These are phyloP conservation scores for Cicer judaicum DNA, from an alignment of 306 rosid species.

Conservation along the genomic window DNA sequence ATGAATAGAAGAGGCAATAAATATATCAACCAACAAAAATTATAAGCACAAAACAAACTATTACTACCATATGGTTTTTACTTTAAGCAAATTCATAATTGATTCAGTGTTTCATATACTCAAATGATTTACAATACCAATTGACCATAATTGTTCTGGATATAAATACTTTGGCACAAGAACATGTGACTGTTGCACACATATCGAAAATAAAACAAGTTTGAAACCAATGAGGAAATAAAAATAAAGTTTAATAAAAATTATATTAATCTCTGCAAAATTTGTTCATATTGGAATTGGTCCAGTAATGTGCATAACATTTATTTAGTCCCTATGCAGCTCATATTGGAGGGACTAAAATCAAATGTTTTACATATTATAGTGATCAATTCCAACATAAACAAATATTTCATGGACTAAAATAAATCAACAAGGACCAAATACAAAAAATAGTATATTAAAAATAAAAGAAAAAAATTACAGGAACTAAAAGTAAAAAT, in stretches of 20 bases:
- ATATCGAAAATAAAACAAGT: conserved; percentile 37
- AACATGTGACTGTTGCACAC: conserved; percentile 2
- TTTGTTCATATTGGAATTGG: too few species aligned
- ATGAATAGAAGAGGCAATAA: neutral
- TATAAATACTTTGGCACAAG: neutral
- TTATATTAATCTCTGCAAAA: too few species aligned
- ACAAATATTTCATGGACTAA: too few species aligned
- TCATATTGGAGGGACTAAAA: too few species aligned
- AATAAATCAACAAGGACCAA: too few species aligned
- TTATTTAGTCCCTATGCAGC: too few species aligned
- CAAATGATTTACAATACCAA: neutral
- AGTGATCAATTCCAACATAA: too few species aligned
- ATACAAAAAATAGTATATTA: too few species aligned
- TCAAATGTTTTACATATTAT: too few species aligned
- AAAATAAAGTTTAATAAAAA: neutral
- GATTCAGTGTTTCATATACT: neutral
- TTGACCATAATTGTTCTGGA: neutral
- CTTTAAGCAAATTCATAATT: conserved; percentile 1
- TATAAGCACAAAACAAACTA: neutral
- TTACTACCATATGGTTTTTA: neutral
- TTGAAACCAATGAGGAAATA: neutral
- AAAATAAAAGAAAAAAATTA: too few species aligned
- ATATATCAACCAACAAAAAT: neutral
- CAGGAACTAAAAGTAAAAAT: too few species aligned
- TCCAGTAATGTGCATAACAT: too few species aligned